Base-by-base conservation (phyloP, 2,329 filamentous ascomycete genomes). In the Fusarium sp. region DNA sequence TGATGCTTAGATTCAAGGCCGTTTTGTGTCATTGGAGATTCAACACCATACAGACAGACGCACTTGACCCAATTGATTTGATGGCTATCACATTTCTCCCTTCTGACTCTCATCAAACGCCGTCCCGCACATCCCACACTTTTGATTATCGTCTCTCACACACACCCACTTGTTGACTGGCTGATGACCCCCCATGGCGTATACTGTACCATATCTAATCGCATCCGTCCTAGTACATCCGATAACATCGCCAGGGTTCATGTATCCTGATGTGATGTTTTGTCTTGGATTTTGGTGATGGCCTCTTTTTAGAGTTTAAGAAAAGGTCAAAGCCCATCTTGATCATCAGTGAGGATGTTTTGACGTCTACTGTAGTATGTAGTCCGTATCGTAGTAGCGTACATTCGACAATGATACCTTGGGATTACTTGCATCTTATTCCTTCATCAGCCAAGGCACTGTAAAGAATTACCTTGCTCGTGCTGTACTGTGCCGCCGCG, bases 91-190 rank as follows among this genome's bases (percentile, higher is more conserved):
- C 63, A 52, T 49, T 60, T 66, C 53, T 67, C 45, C 34, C 46
- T 40, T 47, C 45, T 42, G 34, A 38, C 18, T 32, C 29, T 68
- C 44, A 24, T 59, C 53, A 49, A 34, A 61, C 43, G 45, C 50
- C 60, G 52, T 68, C 58, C 63, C 64, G 44, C 49, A n/a, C 63
- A 68, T 68, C 67, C 63, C 67, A 51, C 66, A 70, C 44, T 38
- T 16, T n/a, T 30, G 38, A 53, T 52, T 38, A 42, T 42, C 34
- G 34, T 52, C n/a, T 66, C 61, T 45, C 61, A 66, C 63, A 51
- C 61, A 66, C 63, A 51, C 53, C 32, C 50, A 52, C 34, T 42
- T n/a, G 14, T 24, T 44, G 42, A 15, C 16, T 44, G 42, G 10
- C 16, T 16, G 54, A 63, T 67, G 44, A 42, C 54, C 44, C 50